phyloP scores from a whole-genome alignment of 176 grass and related monocot species.

The Oryza punctata region DNA sequence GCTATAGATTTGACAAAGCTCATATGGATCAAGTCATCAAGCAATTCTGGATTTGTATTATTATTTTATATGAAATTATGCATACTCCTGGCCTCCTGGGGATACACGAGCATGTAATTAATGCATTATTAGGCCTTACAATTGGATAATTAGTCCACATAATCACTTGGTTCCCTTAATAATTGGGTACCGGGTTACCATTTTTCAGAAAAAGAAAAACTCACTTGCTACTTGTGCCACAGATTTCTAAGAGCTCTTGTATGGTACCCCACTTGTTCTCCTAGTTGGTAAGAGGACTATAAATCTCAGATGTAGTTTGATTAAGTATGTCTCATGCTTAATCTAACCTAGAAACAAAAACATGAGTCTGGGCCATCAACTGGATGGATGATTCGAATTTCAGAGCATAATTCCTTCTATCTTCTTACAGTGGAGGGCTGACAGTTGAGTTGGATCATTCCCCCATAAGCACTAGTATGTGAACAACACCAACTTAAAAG shows the following conservation, averaged over 20 bases:
- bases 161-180: not conserved
- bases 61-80: not conserved
- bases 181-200: not conserved
- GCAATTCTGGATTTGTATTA: slow-evolving; percentile 16
- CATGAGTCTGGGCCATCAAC: not conserved
- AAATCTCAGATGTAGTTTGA: not conserved
- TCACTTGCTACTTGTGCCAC: not conserved
- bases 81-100: not conserved
- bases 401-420: not conserved
- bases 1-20: not conserved
- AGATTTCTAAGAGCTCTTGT: not conserved
- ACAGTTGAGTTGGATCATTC: not conserved
- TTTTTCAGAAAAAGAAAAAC: not conserved
- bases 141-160: not conserved
- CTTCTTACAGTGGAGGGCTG: not conserved
- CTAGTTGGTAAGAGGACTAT: not conserved
- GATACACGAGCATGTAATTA: not conserved
- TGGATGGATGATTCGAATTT: not conserved
- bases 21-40: slow-evolving; percentile 4
- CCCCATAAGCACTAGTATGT: not conserved
- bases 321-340: not conserved
- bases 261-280: not conserved
- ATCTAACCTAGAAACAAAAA: not conserved
- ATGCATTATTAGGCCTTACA: slow-evolving; percentile 3
- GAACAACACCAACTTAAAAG: not conserved